These are phyloP conservation scores for Phlebopus sp. DNA, from an alignment of 1,284 basidiomycete genomes.

Conservation along the genomic window DNA sequence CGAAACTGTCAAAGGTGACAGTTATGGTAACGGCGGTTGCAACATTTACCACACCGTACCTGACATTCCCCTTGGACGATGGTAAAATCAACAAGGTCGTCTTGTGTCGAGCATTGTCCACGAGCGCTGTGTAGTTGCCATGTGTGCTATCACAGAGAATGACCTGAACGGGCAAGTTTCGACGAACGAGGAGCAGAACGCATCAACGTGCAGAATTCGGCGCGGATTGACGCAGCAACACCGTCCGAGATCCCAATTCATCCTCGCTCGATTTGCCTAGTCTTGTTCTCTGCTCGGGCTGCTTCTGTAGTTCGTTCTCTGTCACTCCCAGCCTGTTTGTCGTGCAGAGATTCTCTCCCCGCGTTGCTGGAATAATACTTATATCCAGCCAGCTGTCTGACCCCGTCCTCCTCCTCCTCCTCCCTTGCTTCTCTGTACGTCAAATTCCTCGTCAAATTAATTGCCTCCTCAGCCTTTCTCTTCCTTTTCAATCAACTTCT, in stretches of 20 bases:
- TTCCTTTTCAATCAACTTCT: constrained; percentile 36
- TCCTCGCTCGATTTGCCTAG: constrained; percentile 6
- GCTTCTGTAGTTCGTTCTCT: too few species aligned
- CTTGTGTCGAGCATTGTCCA: not conserved
- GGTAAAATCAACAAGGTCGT: not conserved
- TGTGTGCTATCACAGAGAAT: constrained; percentile 22
- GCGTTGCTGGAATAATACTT: constrained; percentile 7
- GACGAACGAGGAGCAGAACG: constrained; percentile 13
- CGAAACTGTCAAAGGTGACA: not conserved
- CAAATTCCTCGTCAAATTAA: constrained; percentile 35
- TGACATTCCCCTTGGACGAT: not conserved
- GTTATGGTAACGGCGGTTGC: not conserved
- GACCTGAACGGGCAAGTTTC: constrained; percentile 10
- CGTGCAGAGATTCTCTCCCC: not conserved
- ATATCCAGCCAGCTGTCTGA: too few species aligned
- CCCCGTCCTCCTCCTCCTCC: constrained; percentile 21
- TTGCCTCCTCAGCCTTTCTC: constrained; percentile 27
- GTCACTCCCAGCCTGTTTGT: too few species aligned
- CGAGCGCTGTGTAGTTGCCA: not conserved
- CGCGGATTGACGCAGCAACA: not conserved
- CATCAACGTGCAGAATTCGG: not conserved
- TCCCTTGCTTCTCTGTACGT: constrained; percentile 35
- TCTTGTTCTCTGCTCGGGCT: not conserved
- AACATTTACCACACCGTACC: not conserved
- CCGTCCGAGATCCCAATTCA: constrained; percentile 7